Base-by-base conservation (phyloP, 371 early-diverging fungal genomes). In the Dichotomocladium elegans region DNA sequence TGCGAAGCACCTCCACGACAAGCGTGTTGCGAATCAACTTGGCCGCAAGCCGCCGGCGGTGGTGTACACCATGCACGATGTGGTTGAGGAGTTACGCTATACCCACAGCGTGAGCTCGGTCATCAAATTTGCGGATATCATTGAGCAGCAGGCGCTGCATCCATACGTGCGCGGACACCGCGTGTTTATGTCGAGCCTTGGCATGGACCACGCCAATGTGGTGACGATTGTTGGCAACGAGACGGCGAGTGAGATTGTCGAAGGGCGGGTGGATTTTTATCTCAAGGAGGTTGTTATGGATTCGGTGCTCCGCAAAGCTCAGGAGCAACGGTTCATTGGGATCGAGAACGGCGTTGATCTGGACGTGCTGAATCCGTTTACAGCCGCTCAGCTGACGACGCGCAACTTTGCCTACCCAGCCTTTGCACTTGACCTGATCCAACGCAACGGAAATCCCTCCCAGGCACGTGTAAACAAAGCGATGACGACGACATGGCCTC, bases 51-150 rank as follows among this genome's bases (percentile, higher is more conserved):
- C 77, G 0, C 86, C 86, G 30, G 68, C 82, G 2, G 62, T 86
- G 29, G 68, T 86, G 9, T 86, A 86, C 53, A 86, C 86, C 1
- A 63, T 86, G 64, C 84, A 86, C 44, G 83, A 86, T 54, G 81
- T 83, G 49, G 41, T 74, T 33, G 83, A 82, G 41, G 86, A 86
- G 43, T 57, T 82, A 6, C 78, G 77, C 40, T 82, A 83, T 49
- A 74, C 80, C 1, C 76, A 82, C 46, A 67, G 72, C 8, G 40
- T 79, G 8, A 56, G 41, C n/a, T 83, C 79, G 27, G 71, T 81
- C 1, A 57, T 66, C 40, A 80, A 76, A 30, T 86, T 86, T 31
- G 54, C 72, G 31, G 70, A 72, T 33, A 29, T 56, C 28, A 43
- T 49, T 7, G 46, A 60, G 21, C 46, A 51, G 17, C 25, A 28